Conservation (phyloP, 2,329 filamentous ascomycete species). For the Calonectria hawksworthii region DNA sequence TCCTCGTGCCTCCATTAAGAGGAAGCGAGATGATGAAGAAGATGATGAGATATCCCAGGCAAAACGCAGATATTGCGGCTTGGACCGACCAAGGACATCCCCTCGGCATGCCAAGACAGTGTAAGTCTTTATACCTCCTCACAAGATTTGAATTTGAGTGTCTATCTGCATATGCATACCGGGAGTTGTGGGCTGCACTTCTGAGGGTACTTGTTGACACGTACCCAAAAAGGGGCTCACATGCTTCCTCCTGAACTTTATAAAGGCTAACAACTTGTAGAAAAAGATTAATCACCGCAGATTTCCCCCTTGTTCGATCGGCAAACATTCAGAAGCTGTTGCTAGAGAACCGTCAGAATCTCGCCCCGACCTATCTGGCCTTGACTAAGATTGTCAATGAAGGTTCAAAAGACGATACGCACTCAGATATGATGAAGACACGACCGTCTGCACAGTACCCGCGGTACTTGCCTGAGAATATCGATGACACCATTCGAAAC, state of each 20-base stretch:
- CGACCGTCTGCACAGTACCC: not conserved
- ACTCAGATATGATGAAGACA: slow-evolving; percentile 30
- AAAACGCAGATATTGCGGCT: slow-evolving; percentile 31
- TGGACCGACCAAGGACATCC: not conserved
- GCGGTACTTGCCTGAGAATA: slow-evolving; percentile 21
- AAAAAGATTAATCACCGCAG: slow-evolving; percentile 35
- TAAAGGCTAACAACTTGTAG: slow-evolving; percentile 29
- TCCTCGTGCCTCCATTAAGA: slow-evolving; percentile 50
- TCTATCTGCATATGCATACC: not conserved
- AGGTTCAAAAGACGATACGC: not conserved
- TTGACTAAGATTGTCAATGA: slow-evolving; percentile 24
- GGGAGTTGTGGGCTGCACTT: not conserved
- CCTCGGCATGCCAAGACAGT: not conserved
- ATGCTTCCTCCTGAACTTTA: not conserved
- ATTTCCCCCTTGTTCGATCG: slow-evolving; percentile 40
- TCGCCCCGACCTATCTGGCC: slow-evolving; percentile 37
- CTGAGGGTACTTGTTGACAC: not conserved
- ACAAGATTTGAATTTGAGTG: not conserved
- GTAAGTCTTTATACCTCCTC: slow-evolving; percentile 25
- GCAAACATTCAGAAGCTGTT: slow-evolving; percentile 30
- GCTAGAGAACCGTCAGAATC: slow-evolving; percentile 17
- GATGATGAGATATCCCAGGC: slow-evolving; percentile 36
- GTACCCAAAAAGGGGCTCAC: not conserved
- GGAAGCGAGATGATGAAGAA: slow-evolving; percentile 54
- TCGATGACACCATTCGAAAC: slow-evolving; percentile 23